Evolutionary conservation across 202 grass and related monocot species (phyloP), one percentile per base, ranked within the genome.

Genomic region (Setaria viridis): DNA sequence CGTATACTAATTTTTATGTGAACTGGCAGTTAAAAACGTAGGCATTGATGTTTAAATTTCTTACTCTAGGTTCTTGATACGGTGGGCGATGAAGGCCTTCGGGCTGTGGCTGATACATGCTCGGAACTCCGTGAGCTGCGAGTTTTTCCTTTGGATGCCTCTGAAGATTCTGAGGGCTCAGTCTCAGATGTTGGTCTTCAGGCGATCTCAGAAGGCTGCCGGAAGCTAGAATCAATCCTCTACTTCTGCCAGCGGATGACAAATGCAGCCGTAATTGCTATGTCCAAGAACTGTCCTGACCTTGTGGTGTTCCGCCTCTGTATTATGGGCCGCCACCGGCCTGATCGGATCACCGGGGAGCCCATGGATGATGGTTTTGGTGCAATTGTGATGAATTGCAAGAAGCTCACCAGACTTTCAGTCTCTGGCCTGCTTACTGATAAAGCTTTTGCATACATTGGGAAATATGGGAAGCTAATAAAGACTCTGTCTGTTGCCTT

Each of bases 241-340:
- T 96, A 94, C 77, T 99, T 99, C 53, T 99, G 96, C 84, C 89
- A 89, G 48, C 88, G 54, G n/a, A 99, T 99, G 96, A 99, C 93
- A 58, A 99, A 99, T 89, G 72, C 34, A 48, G 93, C 96, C n/a
- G 90, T 99, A 62, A 15, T 93, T 60, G 89, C 88, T 37, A 93
- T 99, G 81, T 95, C 91, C 7, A 62, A 83, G 56, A 99, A 99
- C 60, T 92, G 96, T 75, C 91, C 93, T 74, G 86, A 99, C 41
- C 88, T 99, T 73, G 85, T 91, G 7, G 83, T 90, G 42, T 99
- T 99, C 80, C 88, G 96, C 30, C 91, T 99, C 19, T 99, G 96
- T 63, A 99, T 99, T 63, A 95, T 99, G 91, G 91, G 90, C 12
- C 85, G 91, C 34, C 84, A 82, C 82, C 88, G 82, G 48, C 96